Conservation (phyloP, 192 early-diverging fungal genomes). For the Podila clonocystis region DNA sequence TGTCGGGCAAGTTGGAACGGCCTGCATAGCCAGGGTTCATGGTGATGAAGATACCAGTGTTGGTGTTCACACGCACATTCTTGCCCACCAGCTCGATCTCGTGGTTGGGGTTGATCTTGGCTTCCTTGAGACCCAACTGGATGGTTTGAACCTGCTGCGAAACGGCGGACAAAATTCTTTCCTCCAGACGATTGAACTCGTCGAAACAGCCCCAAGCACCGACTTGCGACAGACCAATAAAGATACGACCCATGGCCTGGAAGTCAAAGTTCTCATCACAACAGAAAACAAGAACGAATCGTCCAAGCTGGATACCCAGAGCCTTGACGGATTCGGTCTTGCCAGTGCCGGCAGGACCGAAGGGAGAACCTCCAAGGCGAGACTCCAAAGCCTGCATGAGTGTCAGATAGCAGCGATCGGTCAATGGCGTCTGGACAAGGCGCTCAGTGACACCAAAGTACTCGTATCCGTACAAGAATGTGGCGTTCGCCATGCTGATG, state of each 20-base stretch:
- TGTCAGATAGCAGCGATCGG: slow-evolving; percentile 98
- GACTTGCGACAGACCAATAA: slow-evolving; percentile 98
- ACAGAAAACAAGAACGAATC: slow-evolving; percentile 99
- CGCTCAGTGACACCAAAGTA: slow-evolving; percentile 98
- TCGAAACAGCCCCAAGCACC: slow-evolving; percentile 99
- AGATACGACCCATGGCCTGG: slow-evolving; percentile 99
- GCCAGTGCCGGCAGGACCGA: slow-evolving; percentile 98
- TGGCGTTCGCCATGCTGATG: slow-evolving; percentile 93
- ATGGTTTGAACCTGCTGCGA: slow-evolving; percentile 99
- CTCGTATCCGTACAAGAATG: slow-evolving; percentile 97
- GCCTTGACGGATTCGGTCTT: slow-evolving; percentile 99
- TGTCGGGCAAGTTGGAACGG: slow-evolving; percentile 98
- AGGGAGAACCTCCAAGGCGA: slow-evolving; percentile 95
- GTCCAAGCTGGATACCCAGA: slow-evolving; percentile 92
- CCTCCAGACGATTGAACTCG: slow-evolving; percentile 99
- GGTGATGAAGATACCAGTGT: slow-evolving; percentile 98
- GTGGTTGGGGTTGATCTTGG: slow-evolving; percentile 64
- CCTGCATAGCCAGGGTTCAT: slow-evolving; percentile 99
- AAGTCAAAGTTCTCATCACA: slow-evolving; percentile 99
- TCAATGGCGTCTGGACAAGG: slow-evolving; percentile 98
- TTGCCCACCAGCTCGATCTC: slow-evolving; percentile 97
- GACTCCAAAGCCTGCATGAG: slow-evolving; percentile 96
- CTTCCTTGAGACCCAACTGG: slow-evolving; percentile 87
- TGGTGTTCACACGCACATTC: slow-evolving; percentile 82
- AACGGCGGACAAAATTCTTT: slow-evolving; percentile 97